A percentile compares a stretch with the other conserved stretches of the same genome.
These are phyloP conservation scores for Coemansia sp. DNA, from an alignment of 192 early-diverging fungal genomes.

Conservation along the genomic window DNA sequence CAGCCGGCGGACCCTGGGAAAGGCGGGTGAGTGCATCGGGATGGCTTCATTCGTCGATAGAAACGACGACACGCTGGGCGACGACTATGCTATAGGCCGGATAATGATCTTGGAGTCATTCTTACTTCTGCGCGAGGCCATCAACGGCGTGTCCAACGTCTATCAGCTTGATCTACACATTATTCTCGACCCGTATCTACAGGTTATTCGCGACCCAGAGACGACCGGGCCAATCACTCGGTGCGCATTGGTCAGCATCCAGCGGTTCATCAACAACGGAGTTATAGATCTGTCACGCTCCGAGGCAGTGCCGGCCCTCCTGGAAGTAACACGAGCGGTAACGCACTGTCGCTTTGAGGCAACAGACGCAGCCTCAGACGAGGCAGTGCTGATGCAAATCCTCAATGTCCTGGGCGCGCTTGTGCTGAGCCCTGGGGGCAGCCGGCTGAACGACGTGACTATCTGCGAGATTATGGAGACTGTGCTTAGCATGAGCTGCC, in stretches of 20 bases:
- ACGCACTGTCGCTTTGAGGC: conserved; percentile 97
- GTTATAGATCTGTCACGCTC: conserved; percentile 55
- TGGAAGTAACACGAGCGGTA: conserved; percentile 65
- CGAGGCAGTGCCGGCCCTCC: conserved; percentile 26
- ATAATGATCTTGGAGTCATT: conserved; percentile 43
- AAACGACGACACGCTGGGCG: conserved; percentile 16
- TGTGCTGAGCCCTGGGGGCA: conserved; percentile 67
- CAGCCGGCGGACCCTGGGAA: conserved; percentile 37
- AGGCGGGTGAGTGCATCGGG: conserved; percentile 39
- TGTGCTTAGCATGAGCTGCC: conserved; percentile 95
- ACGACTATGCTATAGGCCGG: conserved; percentile 28
- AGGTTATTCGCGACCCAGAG: conserved; percentile 87
- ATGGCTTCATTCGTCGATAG: conserved; percentile 40
- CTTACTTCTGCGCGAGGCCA: conserved; percentile 35
- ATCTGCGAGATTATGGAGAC: conserved; percentile 98
- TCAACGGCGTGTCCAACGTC: conserved; percentile 51
- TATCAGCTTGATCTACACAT: conserved; percentile 60
- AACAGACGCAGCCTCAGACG: conserved; percentile 89
- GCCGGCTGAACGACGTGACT: conserved; percentile 78
- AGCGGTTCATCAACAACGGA: conserved; percentile 84
- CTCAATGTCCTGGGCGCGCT: conserved; percentile 76
- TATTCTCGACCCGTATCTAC: conserved; percentile 88
- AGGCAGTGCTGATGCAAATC: conserved; percentile 89
- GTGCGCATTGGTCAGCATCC: conserved; percentile 81
- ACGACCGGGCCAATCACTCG: conserved; percentile 94